phyloP scores from a whole-genome alignment of 2,329 filamentous ascomycete species.

The Aspergillus sp. region DNA sequence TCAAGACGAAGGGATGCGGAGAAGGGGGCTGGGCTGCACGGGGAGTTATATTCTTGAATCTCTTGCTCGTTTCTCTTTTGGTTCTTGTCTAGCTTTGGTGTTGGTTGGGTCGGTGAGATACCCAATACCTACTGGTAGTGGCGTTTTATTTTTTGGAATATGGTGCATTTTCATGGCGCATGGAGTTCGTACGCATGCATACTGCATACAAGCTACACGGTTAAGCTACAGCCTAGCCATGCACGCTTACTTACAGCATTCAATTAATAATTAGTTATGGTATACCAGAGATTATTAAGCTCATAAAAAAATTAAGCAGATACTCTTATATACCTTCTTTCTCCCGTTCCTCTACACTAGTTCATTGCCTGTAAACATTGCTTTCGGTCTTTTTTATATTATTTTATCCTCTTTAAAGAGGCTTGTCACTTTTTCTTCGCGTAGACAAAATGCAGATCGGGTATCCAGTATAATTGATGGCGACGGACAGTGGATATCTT shows the following conservation, averaged over 20 bases:
- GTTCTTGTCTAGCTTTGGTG: conserved; percentile 10
- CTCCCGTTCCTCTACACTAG: not conserved
- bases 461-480: conserved; percentile 30
- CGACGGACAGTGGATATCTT: not conserved
- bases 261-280: not conserved
- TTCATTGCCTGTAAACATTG: not conserved
- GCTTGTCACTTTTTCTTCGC: conserved; percentile 8
- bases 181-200: not conserved
- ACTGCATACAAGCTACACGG: not conserved
- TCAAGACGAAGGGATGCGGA: conserved; percentile 37
- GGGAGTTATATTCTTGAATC: conserved; percentile 37
- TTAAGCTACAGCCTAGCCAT: not conserved
- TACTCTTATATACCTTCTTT: conserved; percentile 1
- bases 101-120: conserved; percentile 2
- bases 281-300: not conserved
- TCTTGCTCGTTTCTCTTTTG: conserved; percentile 3
- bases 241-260: not conserved
- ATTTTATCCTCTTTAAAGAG: not conserved
- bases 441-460: conserved; percentile 26
- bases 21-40: conserved; percentile 31
- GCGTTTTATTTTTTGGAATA: conserved; percentile 2
- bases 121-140: not conserved
- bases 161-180: conserved; percentile 5
- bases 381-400: conserved; percentile 1
- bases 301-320: conserved; percentile 2